Conservation (phyloP, 2,329 filamentous ascomycete genomes). For the Pseudogymnoascus verrucosus region DNA sequence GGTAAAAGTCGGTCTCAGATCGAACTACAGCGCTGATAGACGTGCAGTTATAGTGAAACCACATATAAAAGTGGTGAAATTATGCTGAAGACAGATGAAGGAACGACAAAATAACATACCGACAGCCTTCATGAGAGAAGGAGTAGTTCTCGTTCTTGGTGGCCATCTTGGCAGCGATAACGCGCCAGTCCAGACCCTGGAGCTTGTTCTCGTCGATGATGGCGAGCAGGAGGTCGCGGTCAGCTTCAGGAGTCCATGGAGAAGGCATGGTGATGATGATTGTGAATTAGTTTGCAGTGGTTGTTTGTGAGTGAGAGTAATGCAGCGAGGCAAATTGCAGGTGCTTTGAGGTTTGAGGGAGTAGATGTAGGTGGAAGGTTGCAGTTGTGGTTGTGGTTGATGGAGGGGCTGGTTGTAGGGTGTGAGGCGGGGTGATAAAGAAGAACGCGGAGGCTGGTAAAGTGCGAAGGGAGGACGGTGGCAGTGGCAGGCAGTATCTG, state of each 20-base stretch:
- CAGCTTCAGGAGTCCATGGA: constrained; percentile 21
- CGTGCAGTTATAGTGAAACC: not conserved
- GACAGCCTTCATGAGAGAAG: constrained; percentile 25
- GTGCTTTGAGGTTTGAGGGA: not conserved
- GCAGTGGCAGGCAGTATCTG: not conserved
- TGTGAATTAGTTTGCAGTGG: not conserved
- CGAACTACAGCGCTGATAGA: not conserved
- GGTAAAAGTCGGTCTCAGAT: not conserved
- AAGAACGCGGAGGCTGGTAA: not conserved
- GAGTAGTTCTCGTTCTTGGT: constrained; percentile 16
- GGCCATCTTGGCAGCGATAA: constrained; percentile 17
- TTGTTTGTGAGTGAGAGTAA: not conserved
- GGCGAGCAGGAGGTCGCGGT: constrained; percentile 24
- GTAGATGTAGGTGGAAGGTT: not conserved
- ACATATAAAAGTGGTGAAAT: not conserved
- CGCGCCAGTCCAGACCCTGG: constrained; percentile 20
- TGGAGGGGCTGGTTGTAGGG: not conserved
- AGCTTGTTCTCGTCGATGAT: constrained; percentile 23
- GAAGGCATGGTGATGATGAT: constrained; percentile 13
- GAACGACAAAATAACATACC: constrained; percentile 19
- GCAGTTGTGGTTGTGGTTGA: not conserved
- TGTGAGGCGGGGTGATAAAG: not conserved
- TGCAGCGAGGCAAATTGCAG: not conserved
- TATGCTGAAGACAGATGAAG: not conserved
- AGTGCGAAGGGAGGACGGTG: not conserved